Percentiles rank a stretch among this genome's conserved stretches.
Evolutionary conservation across 495 filamentous ascomycete genomes (phyloP).

Genomic region (Trichoderma reesei): DNA sequence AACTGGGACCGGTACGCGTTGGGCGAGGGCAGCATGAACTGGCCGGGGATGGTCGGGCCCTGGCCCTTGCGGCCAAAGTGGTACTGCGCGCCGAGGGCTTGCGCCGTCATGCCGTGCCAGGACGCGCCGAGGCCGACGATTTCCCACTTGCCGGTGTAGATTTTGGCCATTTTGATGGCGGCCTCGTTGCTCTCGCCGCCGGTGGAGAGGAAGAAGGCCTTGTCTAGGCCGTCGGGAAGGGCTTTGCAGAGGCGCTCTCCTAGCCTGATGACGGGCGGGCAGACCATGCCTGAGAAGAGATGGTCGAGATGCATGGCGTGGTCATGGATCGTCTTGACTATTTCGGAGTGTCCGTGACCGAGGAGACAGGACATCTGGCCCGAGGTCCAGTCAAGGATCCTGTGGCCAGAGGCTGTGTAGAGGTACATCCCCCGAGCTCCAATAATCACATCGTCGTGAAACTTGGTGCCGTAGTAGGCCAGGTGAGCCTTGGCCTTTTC

Average conservation of each 20-base stretch:
- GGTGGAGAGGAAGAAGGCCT: slow-evolving; percentile 45
- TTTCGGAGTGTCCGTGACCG: slow-evolving; percentile 48
- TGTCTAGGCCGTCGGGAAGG: slow-evolving; percentile 38
- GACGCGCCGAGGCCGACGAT: slow-evolving; percentile 43
- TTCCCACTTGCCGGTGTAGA: slow-evolving; percentile 47
- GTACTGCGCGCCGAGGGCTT: slow-evolving; percentile 36
- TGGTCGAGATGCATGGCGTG: slow-evolving; percentile 41
- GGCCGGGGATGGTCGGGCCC: slow-evolving; percentile 30
- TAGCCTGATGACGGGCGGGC: slow-evolving; percentile 39
- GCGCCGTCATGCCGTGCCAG: slow-evolving; percentile 45
- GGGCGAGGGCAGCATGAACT: slow-evolving; percentile 37
- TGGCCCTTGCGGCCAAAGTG: slow-evolving; percentile 35
- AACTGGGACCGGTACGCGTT: slow-evolving; percentile 46
- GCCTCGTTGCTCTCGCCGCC: slow-evolving; percentile 47
- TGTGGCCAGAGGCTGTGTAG: slow-evolving; percentile 21
- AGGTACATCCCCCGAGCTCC: slow-evolving; percentile 18
- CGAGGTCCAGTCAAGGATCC: slow-evolving; percentile 45
- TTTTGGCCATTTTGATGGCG: slow-evolving; percentile 47
- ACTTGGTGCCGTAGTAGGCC: slow-evolving; percentile 20
- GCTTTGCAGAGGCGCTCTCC: slow-evolving; percentile 35
- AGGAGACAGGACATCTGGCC: slow-evolving; percentile 49
- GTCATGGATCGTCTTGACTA: slow-evolving; percentile 36
- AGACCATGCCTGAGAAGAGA: slow-evolving; percentile 45
- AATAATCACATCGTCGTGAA: slow-evolving; percentile 19
- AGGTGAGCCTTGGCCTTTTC: slow-evolving; percentile 18